Conservation (phyloP, 306 rosid genomes). For the Neltuma alba region DNA sequence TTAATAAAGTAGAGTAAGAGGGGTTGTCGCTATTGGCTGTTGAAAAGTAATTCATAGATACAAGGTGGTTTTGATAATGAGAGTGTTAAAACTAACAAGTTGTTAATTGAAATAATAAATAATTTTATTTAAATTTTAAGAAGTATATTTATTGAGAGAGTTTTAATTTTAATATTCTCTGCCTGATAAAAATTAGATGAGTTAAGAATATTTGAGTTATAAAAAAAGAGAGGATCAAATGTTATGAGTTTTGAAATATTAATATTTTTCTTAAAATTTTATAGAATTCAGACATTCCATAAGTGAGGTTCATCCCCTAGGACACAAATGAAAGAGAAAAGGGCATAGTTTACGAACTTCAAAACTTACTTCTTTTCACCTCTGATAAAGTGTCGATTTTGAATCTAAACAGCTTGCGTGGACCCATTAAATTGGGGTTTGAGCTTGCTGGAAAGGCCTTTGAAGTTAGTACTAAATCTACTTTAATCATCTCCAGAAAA, state of each 20-base stretch:
- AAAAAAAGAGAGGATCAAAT: no score
- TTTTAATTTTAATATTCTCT: no score
- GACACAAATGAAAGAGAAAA: background rate
- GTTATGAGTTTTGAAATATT: background rate
- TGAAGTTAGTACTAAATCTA: background rate
- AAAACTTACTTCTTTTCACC: background rate
- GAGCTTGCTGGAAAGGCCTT: background rate
- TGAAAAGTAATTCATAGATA: no score
- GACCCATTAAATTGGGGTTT: slow-evolving; percentile 12
- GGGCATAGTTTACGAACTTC: background rate
- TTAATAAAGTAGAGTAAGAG: no score
- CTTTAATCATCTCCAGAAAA: slow-evolving; percentile 7
- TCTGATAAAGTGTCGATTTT: background rate
- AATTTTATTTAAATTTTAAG: no score
- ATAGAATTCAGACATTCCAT: background rate
- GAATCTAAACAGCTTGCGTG: slow-evolving; percentile 8
- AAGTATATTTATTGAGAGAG: no score
- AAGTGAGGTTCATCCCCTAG: background rate
- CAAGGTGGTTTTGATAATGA: no score
- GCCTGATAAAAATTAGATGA: no score
- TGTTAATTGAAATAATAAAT: no score
- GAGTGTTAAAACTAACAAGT: no score
- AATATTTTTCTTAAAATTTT: background rate
- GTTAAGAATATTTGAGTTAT: no score
- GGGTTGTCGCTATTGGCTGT: no score